Evolutionary conservation across 2,329 filamentous ascomycete genomes (phyloP), one percentile per base, ranked within the genome.

Genomic region (Beauveria sp.): DNA sequence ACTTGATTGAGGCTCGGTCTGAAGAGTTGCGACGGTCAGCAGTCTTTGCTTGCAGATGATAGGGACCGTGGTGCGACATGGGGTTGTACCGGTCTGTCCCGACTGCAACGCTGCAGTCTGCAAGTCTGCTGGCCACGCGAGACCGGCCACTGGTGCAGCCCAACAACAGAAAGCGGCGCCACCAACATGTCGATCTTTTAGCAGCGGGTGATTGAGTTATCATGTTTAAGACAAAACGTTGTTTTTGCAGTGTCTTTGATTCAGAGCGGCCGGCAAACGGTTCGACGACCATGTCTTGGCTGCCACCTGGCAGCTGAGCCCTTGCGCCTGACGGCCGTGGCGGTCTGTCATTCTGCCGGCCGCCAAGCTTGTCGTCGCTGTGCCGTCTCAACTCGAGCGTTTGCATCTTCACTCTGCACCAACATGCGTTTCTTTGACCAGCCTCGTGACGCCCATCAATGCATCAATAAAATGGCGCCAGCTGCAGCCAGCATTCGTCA

Each of bases 151-250:
- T 16, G 20, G 28, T 48, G 44, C 55, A 41, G 55, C 55, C 44
- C 46, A 50, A 37, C 55, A 55, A 7, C 41, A 22, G 26, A 40
- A 14, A 57, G 44, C 30, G n/a, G 24, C 44, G 56, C 34, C 56
- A 24, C 47, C 34, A 52, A 52, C 24, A 41, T 59, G 56, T 43
- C 56, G 56, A 59, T 59, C 56, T 16, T 34, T 59, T 43, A 51
- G 55, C 46, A 47, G 46, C 47, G 56, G 47, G 26, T 59, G 56
- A 59, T 20, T 37, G 34, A 37, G 34, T 37, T 59, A 37, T 52
- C 26, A 28, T 37, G 56, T 59, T 44, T 52, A 18, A 59, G 56
- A 59, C 56, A 52, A 34, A 52, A 28, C 10, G n/a, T 56, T 47
- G 26, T 58, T 58, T 28, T 51, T 12, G 44, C 5, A 41, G 9